phyloP scores from a whole-genome alignment of 176 grass and related monocot species.

The Areca catechu region DNA sequence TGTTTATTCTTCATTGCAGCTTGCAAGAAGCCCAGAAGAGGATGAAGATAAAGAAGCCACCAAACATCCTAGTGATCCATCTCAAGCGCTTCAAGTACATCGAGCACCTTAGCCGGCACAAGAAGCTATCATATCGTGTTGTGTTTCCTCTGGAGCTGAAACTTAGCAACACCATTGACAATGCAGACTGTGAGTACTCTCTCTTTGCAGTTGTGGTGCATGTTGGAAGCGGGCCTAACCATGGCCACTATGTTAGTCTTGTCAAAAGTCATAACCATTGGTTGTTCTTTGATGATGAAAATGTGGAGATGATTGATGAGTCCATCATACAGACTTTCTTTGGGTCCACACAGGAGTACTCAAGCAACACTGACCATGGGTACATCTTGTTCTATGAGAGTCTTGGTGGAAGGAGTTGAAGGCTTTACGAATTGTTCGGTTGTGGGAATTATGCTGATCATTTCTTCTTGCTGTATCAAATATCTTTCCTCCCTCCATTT shows the following conservation, averaged over 20 bases:
- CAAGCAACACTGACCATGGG: slow-evolving; percentile 95
- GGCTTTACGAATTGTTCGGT: no score
- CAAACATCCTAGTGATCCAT: slow-evolving; percentile 24
- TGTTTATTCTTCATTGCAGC: neutral
- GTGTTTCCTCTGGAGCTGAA: slow-evolving; percentile 39
- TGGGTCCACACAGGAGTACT: slow-evolving; percentile 88
- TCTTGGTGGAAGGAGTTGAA: slow-evolving; percentile 30
- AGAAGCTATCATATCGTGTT: slow-evolving; percentile 22
- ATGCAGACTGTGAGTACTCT: slow-evolving; percentile 78
- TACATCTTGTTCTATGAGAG: slow-evolving; percentile 99
- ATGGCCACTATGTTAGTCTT: slow-evolving; percentile 93
- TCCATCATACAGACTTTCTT: slow-evolving; percentile 78
- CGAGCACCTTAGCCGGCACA: slow-evolving; percentile 16
- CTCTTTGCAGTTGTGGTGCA: slow-evolving; percentile 93
- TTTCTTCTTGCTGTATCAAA: no score
- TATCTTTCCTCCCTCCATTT: no score
- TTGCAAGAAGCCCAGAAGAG: slow-evolving; percentile 30
- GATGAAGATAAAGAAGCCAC: slow-evolving; percentile 30
- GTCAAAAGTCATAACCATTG: slow-evolving; percentile 96
- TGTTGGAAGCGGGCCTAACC: slow-evolving; percentile 93
- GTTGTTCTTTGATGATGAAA: slow-evolving; percentile 97
- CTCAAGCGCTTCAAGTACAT: slow-evolving; percentile 26
- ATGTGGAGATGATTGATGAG: slow-evolving; percentile 93
- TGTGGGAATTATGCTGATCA: no score
- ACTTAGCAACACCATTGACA: slow-evolving; percentile 62